Conservation (phyloP, 1,139 yeast genomes). For the Scheffersomyces parashehatae region DNA sequence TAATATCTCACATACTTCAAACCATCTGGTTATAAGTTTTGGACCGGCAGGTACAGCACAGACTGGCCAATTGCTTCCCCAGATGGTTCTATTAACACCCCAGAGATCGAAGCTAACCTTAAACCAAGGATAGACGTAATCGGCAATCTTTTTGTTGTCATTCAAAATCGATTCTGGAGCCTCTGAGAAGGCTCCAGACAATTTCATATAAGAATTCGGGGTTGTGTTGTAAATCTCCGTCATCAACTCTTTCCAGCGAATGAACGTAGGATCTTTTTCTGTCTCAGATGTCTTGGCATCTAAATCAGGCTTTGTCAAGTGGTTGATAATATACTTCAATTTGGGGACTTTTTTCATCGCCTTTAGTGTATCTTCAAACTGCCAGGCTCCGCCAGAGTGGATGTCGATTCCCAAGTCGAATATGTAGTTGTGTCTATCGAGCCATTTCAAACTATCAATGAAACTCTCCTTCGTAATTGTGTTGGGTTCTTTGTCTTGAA, state of each 20-base stretch:
- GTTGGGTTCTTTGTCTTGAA: slow-evolving; percentile 40
- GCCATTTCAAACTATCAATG: slow-evolving; percentile 29
- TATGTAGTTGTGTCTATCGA: slow-evolving; percentile 22
- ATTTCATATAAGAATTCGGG: slow-evolving; percentile 32
- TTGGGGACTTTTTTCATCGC: slow-evolving; percentile 20
- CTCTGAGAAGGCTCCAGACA: slow-evolving; percentile 45
- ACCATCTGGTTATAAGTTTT: slow-evolving; percentile 14
- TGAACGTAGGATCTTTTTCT: slow-evolving; percentile 5
- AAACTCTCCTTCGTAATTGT: slow-evolving; percentile 26
- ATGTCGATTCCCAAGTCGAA: slow-evolving; percentile 46
- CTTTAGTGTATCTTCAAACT: slow-evolving; percentile 30
- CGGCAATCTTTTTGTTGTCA: slow-evolving; percentile 13
- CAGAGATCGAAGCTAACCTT: slow-evolving; percentile 23
- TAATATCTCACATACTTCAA: slow-evolving; percentile 13
- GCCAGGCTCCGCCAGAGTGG: slow-evolving; percentile 37
- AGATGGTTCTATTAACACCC: slow-evolving; percentile 31
- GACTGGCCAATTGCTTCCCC: slow-evolving; percentile 50
- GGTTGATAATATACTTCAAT: slow-evolving; percentile 35
- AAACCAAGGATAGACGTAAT: slow-evolving; percentile 33
- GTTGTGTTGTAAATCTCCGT: slow-evolving; percentile 14
- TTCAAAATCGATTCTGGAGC: slow-evolving; percentile 16
- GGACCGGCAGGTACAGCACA: slow-evolving; percentile 22
- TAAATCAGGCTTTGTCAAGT: slow-evolving; percentile 39
- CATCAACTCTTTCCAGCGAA: slow-evolving; percentile 22
- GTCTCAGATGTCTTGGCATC: slow-evolving; percentile 8